Conservation (phyloP, 2,329 filamentous ascomycete genomes). For the Clonostachys solani region DNA sequence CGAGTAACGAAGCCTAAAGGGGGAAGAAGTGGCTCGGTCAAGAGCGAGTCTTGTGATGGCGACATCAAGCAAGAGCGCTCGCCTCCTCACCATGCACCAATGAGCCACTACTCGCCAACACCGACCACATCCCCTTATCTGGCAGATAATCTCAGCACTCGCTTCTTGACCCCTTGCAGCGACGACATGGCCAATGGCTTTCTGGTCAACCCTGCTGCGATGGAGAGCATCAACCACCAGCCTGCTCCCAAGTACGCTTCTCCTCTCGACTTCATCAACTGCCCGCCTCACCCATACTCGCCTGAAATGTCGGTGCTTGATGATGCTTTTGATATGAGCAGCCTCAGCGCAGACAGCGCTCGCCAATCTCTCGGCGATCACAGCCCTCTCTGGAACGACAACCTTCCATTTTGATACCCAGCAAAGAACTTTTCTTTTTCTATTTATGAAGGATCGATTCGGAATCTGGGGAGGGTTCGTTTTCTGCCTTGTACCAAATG, state of each 20-base stretch:
- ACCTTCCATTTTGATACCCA: constrained; percentile 23
- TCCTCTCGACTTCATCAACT: constrained; percentile 16
- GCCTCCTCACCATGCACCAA: constrained; percentile 15
- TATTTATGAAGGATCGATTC: too few relatives aligned
- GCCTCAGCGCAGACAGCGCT: constrained; percentile 14
- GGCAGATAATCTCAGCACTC: constrained; percentile 26
- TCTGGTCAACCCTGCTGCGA: constrained; percentile 17
- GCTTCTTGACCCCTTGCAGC: constrained; percentile 50
- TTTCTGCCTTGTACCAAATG: too few relatives aligned
- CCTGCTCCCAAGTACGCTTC: constrained; percentile 8
- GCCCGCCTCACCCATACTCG: constrained; percentile 19
- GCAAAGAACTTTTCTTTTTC: too few relatives aligned
- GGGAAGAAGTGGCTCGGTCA: constrained; percentile 29
- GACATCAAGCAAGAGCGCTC: constrained; percentile 31
- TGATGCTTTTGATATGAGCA: constrained; percentile 30
- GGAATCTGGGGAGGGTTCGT: too few relatives aligned
- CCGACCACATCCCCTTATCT: constrained; percentile 30
- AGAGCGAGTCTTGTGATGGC: constrained; percentile 27
- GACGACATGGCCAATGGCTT: constrained; percentile 33
- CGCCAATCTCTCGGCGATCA: constrained; percentile 14
- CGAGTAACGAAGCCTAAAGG: constrained; percentile 42
- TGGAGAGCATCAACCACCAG: constrained; percentile 12
- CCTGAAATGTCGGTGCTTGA: constrained; percentile 34
- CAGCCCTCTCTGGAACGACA: constrained; percentile 20
- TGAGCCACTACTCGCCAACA: constrained; percentile 27